phyloP scores from a whole-genome alignment of 2,329 filamentous ascomycete genomes.

The Penicillium sp. region DNA sequence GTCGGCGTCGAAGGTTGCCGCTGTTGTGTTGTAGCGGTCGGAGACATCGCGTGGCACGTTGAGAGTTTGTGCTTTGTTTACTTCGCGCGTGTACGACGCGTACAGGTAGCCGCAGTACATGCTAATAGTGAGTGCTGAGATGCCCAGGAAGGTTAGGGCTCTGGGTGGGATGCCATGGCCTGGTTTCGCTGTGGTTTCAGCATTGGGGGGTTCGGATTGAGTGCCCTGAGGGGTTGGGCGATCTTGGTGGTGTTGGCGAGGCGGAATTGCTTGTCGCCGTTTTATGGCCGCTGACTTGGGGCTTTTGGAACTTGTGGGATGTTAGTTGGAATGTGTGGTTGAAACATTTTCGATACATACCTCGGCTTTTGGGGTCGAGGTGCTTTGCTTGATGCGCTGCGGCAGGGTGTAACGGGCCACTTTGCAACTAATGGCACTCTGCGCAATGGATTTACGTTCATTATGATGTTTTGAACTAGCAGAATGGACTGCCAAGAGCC shows the following conservation, averaged over 20 bases:
- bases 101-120: constrained; percentile 46
- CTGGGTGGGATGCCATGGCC: constrained; percentile 28
- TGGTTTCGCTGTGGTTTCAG: constrained; percentile 1
- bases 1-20: constrained; percentile 45
- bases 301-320: constrained; percentile 8
- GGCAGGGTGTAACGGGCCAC: constrained; percentile 9
- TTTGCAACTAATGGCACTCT: constrained; percentile 23
- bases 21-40: constrained; percentile 46
- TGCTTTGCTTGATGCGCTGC: constrained; percentile 19
- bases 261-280: background rate
- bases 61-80: constrained; percentile 31
- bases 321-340: background rate
- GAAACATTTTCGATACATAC: constrained; percentile 13
- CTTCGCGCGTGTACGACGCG: constrained; percentile 40
- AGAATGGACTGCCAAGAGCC: background rate
- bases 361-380: constrained; percentile 16
- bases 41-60: constrained; percentile 44
- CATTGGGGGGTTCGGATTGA: constrained; percentile 6
- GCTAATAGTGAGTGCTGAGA: constrained; percentile 41
- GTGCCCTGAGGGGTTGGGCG: background rate
- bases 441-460: constrained; percentile 27
- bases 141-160: constrained; percentile 37
- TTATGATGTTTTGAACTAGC: constrained; percentile 10
- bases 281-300: constrained; percentile 2
- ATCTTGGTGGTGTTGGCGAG: background rate